A percentile compares a stretch with the other conserved stretches of the same genome.
Evolutionary conservation across 2,329 filamentous ascomycete species (phyloP).

Genomic region (Cucurbitaria berberidis): DNA sequence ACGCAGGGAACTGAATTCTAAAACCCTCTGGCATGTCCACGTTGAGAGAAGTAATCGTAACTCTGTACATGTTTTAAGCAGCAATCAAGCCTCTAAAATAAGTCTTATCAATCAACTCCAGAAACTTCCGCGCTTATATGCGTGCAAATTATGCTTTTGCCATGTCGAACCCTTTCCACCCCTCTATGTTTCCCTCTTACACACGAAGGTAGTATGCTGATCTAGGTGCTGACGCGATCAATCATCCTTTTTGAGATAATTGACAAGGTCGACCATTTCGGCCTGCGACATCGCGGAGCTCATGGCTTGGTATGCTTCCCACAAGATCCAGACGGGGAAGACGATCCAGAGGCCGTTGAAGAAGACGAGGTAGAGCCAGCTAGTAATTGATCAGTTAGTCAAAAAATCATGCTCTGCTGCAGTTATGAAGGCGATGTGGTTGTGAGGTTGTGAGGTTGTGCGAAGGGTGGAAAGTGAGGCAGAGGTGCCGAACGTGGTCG

Average conservation of each 20-base stretch:
- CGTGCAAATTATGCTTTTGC: background rate
- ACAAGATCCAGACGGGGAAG: conserved; percentile 64
- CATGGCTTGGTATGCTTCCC: conserved; percentile 57
- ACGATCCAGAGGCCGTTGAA: conserved; percentile 70
- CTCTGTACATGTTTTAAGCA: too few relatives aligned
- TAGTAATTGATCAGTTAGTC: conserved; percentile 18
- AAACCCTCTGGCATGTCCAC: too few relatives aligned
- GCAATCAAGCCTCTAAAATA: too few relatives aligned
- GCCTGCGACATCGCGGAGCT: conserved; percentile 45
- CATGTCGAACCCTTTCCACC: background rate
- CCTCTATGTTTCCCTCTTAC: background rate
- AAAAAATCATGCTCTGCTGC: background rate
- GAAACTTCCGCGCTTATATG: background rate
- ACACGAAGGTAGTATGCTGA: background rate
- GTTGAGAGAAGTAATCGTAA: too few relatives aligned
- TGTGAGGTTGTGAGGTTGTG: background rate
- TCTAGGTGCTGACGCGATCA: too few relatives aligned
- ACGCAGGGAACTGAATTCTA: too few relatives aligned
- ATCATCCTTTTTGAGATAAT: conserved; percentile 46
- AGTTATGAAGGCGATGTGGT: background rate
- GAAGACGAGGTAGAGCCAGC: conserved; percentile 67
- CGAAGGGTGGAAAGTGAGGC: background rate
- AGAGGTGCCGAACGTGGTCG: background rate
- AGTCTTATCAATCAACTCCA: background rate
- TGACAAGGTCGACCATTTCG: conserved; percentile 48